Conservation (phyloP, 306 rosid genomes). For the Bauhinia variegata region DNA sequence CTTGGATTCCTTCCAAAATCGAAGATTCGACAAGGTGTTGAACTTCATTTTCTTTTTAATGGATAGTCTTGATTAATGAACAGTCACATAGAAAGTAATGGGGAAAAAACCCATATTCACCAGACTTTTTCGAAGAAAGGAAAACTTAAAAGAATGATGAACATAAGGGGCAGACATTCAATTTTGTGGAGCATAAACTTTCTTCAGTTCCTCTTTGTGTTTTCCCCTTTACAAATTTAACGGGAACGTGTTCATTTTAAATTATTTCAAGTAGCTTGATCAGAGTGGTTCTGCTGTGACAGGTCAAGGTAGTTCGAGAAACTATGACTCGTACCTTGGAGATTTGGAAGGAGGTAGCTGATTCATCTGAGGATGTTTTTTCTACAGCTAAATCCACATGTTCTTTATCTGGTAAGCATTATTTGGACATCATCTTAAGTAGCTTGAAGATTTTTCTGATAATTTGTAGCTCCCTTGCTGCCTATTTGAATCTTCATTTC, state of each 20-base stretch:
- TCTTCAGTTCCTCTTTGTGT: neutral
- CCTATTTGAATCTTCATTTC: constrained; percentile 19
- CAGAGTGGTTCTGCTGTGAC: constrained; percentile 27
- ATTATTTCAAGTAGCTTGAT: neutral
- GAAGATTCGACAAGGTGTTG: constrained; percentile 89
- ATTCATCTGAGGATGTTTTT: constrained; percentile 46
- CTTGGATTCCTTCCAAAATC: constrained; percentile 74
- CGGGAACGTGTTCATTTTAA: neutral
- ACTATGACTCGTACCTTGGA: constrained; percentile 82
- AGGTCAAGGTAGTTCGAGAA: constrained; percentile 94
- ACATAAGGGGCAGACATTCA: neutral
- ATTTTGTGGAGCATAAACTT: neutral
- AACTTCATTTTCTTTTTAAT: neutral
- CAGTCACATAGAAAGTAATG: constrained; percentile 24
- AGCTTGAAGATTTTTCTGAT: constrained; percentile 7
- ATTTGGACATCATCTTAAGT: neutral
- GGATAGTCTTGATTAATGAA: neutral
- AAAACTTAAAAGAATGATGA: constrained; percentile 4
- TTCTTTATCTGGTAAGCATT: constrained; percentile 55
- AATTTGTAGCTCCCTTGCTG: neutral
- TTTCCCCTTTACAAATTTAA: neutral
- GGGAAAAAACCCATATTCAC: neutral
- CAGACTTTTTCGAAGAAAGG: neutral
- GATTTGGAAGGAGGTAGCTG: constrained; percentile 70
- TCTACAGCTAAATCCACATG: constrained; percentile 52